Evolutionary conservation across 192 early-diverging fungal genomes (phyloP), one percentile per base, ranked within the genome.

Genomic region (Jimgerdemannia flammicorona): DNA sequence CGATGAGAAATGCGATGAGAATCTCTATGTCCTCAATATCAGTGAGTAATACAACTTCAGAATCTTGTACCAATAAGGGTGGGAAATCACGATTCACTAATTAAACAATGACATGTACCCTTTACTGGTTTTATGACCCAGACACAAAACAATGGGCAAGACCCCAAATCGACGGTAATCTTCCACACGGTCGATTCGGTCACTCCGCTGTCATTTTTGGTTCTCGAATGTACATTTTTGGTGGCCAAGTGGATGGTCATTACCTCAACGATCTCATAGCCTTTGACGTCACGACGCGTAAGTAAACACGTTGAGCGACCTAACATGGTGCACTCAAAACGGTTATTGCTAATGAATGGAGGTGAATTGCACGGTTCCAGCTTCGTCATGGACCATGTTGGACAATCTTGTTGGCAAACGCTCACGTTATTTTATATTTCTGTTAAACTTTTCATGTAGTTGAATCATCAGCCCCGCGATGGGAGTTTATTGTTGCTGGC

Each of bases 281-380:
- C 11, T 85, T 89, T 73, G 85, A 89, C 63, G 70, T 83, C 41
- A 86, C 78, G 40, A 77, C 80, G 44, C 72, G 87, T 86, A 84
- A 83, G 83, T 77, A 59, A 59, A 59, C 2, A 59, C 14, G 6
- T 10, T 59, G 14, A 59, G 14, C 14, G 14, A 59, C 14, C 49
- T 59, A 10, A 59, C 14, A 14, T 14, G 14, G 14, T 6, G 49
- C 14, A 59, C 49, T 59, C 6, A 59, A 59, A 29, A 29, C 29
- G 29, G 29, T 29, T 29, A 29, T 29, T 29, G 29, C 29, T 29
- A 29, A 29, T 29, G 29, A 29, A 29, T 29, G 29, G 29, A 29
- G 29, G 29, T 29, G 29, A 29, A 29, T 29, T 29, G 29, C 29
- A 29, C 29, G 29, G 29, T 29, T 29, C 29, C 3, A 41, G 20